A percentile compares a stretch with the other conserved stretches of the same genome.
These are phyloP conservation scores for Aspergillus luchuensis DNA, from an alignment of 2,329 filamentous ascomycete species.

Conservation along the genomic window DNA sequence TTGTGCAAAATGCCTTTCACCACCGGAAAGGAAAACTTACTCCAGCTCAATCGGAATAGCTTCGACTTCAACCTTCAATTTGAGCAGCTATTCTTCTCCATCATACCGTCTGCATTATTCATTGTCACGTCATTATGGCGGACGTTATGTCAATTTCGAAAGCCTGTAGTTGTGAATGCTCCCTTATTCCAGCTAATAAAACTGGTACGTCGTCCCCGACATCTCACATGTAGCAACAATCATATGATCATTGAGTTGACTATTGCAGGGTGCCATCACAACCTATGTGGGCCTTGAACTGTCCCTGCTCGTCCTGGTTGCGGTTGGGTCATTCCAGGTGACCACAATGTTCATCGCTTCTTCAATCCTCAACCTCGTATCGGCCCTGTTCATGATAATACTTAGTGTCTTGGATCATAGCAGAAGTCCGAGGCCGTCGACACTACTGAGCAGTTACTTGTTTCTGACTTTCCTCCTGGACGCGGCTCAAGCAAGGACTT, in stretches of 20 bases:
- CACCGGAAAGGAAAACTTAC: background rate
- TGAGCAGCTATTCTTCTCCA: conserved; percentile 20
- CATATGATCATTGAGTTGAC: too few relatives aligned
- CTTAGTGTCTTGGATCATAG: conserved; percentile 37
- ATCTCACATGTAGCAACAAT: too few relatives aligned
- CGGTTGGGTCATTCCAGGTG: conserved; percentile 4
- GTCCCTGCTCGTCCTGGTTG: conserved; percentile 29
- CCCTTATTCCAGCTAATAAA: conserved; percentile 31
- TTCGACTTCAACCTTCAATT: conserved; percentile 21
- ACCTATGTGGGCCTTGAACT: conserved; percentile 17
- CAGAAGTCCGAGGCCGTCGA: conserved; percentile 43
- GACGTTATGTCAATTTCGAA: conserved; percentile 28
- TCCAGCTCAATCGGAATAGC: conserved; percentile 11
- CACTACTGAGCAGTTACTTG: conserved; percentile 46
- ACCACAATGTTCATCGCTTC: conserved; percentile 34
- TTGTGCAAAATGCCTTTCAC: background rate
- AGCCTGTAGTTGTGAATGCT: conserved; percentile 35
- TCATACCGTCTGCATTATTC: conserved; percentile 16
- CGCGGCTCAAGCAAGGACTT: conserved; percentile 40
- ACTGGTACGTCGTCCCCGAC: conserved; percentile 22
- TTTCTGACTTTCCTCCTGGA: conserved; percentile 45
- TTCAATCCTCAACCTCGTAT: conserved; percentile 29
- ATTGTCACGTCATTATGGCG: conserved; percentile 30
- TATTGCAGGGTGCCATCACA: background rate
- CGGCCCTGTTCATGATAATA: conserved; percentile 19